A percentile compares a stretch with the other conserved stretches of the same genome.
Conservation (phyloP, 768 basidiomycete genomes). For the Kondoa subrosea region DNA sequence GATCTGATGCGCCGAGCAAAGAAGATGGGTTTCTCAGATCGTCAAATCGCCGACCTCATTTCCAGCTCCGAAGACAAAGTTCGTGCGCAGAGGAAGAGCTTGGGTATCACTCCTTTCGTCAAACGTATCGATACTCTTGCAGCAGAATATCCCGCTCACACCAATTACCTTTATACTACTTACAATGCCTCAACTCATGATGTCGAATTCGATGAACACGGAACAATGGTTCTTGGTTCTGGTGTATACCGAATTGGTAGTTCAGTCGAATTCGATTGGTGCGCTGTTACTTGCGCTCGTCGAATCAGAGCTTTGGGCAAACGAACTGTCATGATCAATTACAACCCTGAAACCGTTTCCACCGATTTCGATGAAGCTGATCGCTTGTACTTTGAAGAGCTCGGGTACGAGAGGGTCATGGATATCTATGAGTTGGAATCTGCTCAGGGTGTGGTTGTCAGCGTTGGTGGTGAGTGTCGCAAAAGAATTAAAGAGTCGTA, state of each 20-base stretch:
- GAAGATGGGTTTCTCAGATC: slow-evolving; percentile 84
- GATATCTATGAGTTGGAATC: slow-evolving; percentile 95
- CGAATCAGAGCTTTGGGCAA: slow-evolving; percentile 81
- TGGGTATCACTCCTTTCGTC: slow-evolving; percentile 85
- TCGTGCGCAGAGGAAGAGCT: slow-evolving; percentile 67
- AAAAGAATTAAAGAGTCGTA: slow-evolving; percentile 5
- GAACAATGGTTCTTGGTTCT: slow-evolving; percentile 96
- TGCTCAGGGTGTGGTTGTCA: slow-evolving; percentile 84
- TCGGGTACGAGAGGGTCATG: slow-evolving; percentile 96
- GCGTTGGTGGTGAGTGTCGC: slow-evolving; percentile 64
- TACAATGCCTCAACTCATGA: slow-evolving; percentile 95
- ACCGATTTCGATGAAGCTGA: slow-evolving; percentile 99
- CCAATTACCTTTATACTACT: slow-evolving; percentile 98
- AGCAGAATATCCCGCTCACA: slow-evolving; percentile 94
- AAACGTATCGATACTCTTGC: slow-evolving; percentile 98
- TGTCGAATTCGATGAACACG: slow-evolving; percentile 84
- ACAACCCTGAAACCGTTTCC: slow-evolving; percentile 97
- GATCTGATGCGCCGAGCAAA: slow-evolving; percentile 76
- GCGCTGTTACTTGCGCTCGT: slow-evolving; percentile 94
- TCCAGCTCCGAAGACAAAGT: slow-evolving; percentile 56
- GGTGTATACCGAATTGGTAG: slow-evolving; percentile 97
- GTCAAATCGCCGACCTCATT: slow-evolving; percentile 72
- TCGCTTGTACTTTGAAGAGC: slow-evolving; percentile 91
- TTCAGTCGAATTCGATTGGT: slow-evolving; percentile 99
- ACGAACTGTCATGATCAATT: slow-evolving; percentile 97